A percentile compares a stretch with the other conserved stretches of the same genome.
Conservation (phyloP, 306 rosid species). For the Purshia tridentata region DNA sequence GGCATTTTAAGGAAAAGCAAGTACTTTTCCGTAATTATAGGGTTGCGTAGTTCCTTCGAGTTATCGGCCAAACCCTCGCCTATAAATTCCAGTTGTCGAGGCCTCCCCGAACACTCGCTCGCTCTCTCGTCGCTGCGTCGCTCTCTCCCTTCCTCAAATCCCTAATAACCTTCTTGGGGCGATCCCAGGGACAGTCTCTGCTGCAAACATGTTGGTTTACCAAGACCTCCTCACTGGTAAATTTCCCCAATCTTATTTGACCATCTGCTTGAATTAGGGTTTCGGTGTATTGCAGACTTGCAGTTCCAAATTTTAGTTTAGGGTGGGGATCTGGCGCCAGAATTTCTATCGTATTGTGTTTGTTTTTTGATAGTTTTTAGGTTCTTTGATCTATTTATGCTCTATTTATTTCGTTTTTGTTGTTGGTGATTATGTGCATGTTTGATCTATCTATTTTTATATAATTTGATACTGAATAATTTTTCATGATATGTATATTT, state of each 20-base stretch:
- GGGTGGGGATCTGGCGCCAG: constrained; percentile 10
- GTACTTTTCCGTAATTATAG: constrained; percentile 21
- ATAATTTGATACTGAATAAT: not conserved
- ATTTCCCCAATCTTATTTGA: not conserved
- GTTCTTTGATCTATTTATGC: not conserved
- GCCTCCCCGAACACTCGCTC: not conserved
- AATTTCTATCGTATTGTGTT: not conserved
- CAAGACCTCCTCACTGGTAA: constrained; percentile 62
- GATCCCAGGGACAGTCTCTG: constrained; percentile 32
- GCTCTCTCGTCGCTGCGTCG: constrained; percentile 22
- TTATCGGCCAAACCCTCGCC: constrained; percentile 49
- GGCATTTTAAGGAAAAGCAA: constrained; percentile 16
- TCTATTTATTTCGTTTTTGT: not conserved
- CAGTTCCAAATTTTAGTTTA: not conserved
- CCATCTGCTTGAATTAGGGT: not conserved
- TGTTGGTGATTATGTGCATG: not conserved
- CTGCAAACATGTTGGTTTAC: constrained; percentile 63
- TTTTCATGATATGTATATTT: not conserved
- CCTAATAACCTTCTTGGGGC: constrained; percentile 6
- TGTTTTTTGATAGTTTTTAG: not conserved
- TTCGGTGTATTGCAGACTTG: not conserved
- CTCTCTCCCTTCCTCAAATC: not conserved
- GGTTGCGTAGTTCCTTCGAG: not conserved
- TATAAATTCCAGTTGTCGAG: constrained; percentile 32
- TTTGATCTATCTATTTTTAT: not conserved